These are phyloP conservation scores for Megacollybia marginata DNA, from an alignment of 768 basidiomycete species.

Conservation along the genomic window DNA sequence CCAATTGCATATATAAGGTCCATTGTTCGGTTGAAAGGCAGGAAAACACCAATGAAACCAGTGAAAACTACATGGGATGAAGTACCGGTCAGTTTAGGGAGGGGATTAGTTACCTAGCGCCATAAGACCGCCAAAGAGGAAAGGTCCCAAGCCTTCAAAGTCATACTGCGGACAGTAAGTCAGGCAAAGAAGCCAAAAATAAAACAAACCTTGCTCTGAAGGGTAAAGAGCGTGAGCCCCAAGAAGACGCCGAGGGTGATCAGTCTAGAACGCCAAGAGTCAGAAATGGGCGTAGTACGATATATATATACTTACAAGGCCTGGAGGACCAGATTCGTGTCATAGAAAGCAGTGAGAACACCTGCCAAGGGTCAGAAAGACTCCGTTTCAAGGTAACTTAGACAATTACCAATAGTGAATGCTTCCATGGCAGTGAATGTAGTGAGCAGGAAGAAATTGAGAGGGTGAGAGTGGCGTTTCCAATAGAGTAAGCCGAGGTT, in stretches of 20 bases:
- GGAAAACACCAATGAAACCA: constrained; percentile 74
- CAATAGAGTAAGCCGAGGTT: constrained; percentile 80
- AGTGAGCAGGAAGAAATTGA: constrained; percentile 78
- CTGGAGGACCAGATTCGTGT: constrained; percentile 71
- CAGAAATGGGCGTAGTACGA: not conserved
- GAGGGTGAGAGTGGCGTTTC: constrained; percentile 87
- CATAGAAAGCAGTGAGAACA: constrained; percentile 70
- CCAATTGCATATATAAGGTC: constrained; percentile 77
- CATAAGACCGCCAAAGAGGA: constrained; percentile 78
- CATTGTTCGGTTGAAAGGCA: constrained; percentile 78
- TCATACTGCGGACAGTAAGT: constrained; percentile 58
- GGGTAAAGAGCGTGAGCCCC: constrained; percentile 89
- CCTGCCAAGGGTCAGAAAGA: no score
- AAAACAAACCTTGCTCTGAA: constrained; percentile 76
- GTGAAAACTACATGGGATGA: constrained; percentile 51
- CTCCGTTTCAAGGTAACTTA: no score
- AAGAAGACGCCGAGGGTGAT: constrained; percentile 92
- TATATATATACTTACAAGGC: constrained; percentile 52
- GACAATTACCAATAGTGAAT: constrained; percentile 60
- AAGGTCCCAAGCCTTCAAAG: constrained; percentile 88
- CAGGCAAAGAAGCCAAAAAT: not conserved
- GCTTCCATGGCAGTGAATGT: constrained; percentile 90
- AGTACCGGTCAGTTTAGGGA: not conserved
- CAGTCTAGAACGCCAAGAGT: constrained; percentile 33
- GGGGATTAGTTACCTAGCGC: constrained; percentile 51